Evolutionary conservation across 768 basidiomycete genomes (phyloP).

Genomic region (Auricularia cornea): DNA sequence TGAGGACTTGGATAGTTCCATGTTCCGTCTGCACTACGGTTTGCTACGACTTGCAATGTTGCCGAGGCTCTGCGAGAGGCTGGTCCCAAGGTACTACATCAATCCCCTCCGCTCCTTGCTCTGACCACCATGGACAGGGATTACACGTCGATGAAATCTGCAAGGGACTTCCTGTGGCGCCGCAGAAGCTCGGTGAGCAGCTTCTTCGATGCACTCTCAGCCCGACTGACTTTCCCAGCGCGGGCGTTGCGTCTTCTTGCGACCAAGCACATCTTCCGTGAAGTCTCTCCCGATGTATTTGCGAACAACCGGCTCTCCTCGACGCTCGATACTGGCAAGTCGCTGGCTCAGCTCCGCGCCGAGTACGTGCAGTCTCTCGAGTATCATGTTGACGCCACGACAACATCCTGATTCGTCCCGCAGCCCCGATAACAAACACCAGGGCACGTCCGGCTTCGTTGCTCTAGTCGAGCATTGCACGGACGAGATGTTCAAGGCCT

Average conservation of each 20-base stretch:
- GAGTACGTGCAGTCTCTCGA: background rate
- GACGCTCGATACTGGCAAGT: conserved; percentile 14
- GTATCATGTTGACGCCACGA: background rate
- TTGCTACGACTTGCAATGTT: background rate
- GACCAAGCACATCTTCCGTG: conserved; percentile 23
- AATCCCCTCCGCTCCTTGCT: background rate
- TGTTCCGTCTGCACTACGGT: background rate
- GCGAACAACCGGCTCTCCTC: conserved; percentile 19
- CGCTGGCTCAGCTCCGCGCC: background rate
- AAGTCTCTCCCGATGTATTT: conserved; percentile 24
- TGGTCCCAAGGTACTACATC: background rate
- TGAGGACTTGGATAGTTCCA: background rate
- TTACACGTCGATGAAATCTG: conserved; percentile 32
- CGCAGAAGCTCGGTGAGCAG: conserved; percentile 25
- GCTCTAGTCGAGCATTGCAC: conserved; percentile 17
- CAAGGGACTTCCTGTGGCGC: conserved; percentile 20
- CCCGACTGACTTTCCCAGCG: conserved; percentile 8
- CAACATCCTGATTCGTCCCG: background rate
- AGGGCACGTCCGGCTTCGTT: conserved; percentile 14
- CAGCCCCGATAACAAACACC: conserved; percentile 12
- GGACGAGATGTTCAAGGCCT: conserved; percentile 17
- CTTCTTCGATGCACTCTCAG: background rate
- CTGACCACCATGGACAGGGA: background rate
- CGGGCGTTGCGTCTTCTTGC: conserved; percentile 22
- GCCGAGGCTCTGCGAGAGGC: background rate